Conservation (phyloP, 108 stramenopile species). For the Nitzschia inconspicua region DNA sequence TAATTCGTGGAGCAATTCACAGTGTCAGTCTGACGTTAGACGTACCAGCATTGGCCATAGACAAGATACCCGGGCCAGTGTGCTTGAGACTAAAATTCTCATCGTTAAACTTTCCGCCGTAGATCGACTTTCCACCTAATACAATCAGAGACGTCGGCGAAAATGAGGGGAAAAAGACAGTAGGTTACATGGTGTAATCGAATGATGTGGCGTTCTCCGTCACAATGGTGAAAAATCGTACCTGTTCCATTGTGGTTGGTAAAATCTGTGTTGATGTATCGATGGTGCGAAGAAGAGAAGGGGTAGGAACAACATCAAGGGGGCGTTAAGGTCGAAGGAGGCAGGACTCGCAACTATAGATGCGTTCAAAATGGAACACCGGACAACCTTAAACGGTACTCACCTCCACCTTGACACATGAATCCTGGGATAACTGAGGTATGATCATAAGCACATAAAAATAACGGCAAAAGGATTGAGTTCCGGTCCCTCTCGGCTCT, state of each 20-base stretch:
- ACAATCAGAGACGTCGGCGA: background rate
- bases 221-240: background rate
- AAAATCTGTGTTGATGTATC: no score
- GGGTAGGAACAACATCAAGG: no score
- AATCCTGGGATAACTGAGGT: conserved; percentile 90
- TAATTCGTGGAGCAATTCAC: no score
- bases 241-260: conserved; percentile 69
- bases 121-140: conserved; percentile 88
- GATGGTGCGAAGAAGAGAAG: no score
- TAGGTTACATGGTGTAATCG: background rate
- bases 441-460: no score
- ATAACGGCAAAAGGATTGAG: no score
- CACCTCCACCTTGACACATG: conserved; percentile 72
- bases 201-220: conserved; percentile 10
- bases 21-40: background rate
- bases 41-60: conserved; percentile 96
- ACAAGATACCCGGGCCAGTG: conserved; percentile 61
- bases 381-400: background rate
- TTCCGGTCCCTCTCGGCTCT: no score
- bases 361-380: background rate
- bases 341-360: no score
- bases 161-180: no score
- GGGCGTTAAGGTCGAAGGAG: no score
- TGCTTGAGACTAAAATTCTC: conserved; percentile 91
- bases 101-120: conserved; percentile 92